Conservation (phyloP, 768 basidiomycete genomes). For the Tricholoma flavovirens region DNA sequence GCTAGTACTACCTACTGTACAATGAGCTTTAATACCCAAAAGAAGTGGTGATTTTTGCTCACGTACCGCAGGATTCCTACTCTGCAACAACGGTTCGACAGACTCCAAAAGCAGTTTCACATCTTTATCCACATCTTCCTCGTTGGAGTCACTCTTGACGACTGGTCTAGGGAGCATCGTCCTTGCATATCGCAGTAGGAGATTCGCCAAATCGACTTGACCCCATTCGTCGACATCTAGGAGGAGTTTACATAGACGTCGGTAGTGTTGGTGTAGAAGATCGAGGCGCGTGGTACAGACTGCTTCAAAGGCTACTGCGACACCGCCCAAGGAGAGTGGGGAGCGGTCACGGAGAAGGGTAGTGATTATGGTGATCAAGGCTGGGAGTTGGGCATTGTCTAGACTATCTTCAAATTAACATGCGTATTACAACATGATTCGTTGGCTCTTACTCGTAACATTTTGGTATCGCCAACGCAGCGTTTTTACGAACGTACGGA, state of each 20-base stretch:
- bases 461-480: slow-evolving; percentile 85
- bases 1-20: slow-evolving; percentile 68
- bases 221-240: slow-evolving; percentile 97
- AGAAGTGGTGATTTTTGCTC: background rate
- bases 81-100: slow-evolving; percentile 75
- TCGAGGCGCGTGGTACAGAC: slow-evolving; percentile 87
- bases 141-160: slow-evolving; percentile 29
- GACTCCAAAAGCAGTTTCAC: slow-evolving; percentile 67
- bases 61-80: slow-evolving; percentile 81
- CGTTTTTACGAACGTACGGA: slow-evolving; percentile 92
- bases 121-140: slow-evolving; percentile 65
- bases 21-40: background rate
- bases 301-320: slow-evolving; percentile 77
- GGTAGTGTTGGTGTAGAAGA: slow-evolving; percentile 83
- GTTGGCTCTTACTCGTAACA: slow-evolving; percentile 52
- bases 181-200: slow-evolving; percentile 78
- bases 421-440: background rate
- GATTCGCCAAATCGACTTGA: slow-evolving; percentile 71
- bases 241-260: slow-evolving; percentile 76
- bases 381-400: slow-evolving; percentile 64
- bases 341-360: slow-evolving; percentile 68
- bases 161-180: slow-evolving; percentile 72
- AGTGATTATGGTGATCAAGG: slow-evolving; percentile 63
- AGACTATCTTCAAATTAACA: slow-evolving; percentile 41
- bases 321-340: slow-evolving; percentile 82